Percentiles rank a stretch among this genome's conserved stretches.
phyloP scores from a whole-genome alignment of 495 filamentous ascomycete species.

The Hypoxylon trugodes region DNA sequence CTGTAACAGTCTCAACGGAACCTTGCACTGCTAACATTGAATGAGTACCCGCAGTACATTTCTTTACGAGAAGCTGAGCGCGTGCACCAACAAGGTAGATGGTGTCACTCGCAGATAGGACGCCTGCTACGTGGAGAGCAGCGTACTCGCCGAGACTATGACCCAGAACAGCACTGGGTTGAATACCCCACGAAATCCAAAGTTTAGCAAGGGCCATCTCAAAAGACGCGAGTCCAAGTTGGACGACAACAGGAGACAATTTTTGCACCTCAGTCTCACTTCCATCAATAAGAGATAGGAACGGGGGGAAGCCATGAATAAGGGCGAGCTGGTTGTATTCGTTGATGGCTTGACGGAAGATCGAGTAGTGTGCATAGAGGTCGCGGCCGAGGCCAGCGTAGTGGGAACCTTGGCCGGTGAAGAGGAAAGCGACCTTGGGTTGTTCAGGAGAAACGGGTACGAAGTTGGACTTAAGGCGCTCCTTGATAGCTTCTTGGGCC shows the following conservation, averaged over 20 bases:
- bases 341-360: conserved; percentile 76
- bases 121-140: conserved; percentile 80
- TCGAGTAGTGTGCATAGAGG: conserved; percentile 67
- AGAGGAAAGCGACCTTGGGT: conserved; percentile 70
- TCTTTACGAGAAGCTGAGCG: conserved; percentile 75
- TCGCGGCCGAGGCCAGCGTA: conserved; percentile 75
- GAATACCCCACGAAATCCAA: conserved; percentile 82
- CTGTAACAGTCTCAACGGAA: conserved; percentile 49
- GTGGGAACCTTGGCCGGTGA: conserved; percentile 76
- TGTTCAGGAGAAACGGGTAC: conserved; percentile 55
- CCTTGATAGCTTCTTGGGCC: conserved; percentile 51
- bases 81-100: conserved; percentile 83
- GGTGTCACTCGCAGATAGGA: conserved; percentile 79
- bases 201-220: conserved; percentile 86
- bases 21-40: conserved; percentile 69
- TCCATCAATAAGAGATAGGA: conserved; percentile 72
- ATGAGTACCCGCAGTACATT: conserved; percentile 76
- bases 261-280: conserved; percentile 63
- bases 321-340: conserved; percentile 73
- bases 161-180: conserved; percentile 78
- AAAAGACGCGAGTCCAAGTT: conserved; percentile 78
- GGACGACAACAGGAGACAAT: conserved; percentile 77
- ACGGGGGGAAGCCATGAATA: conserved; percentile 74
- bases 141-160: conserved; percentile 92
- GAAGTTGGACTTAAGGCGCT: conserved; percentile 56